These are phyloP conservation scores for Oryza longistaminata DNA, from an alignment of 176 grass and related monocot species.

Conservation along the genomic window DNA sequence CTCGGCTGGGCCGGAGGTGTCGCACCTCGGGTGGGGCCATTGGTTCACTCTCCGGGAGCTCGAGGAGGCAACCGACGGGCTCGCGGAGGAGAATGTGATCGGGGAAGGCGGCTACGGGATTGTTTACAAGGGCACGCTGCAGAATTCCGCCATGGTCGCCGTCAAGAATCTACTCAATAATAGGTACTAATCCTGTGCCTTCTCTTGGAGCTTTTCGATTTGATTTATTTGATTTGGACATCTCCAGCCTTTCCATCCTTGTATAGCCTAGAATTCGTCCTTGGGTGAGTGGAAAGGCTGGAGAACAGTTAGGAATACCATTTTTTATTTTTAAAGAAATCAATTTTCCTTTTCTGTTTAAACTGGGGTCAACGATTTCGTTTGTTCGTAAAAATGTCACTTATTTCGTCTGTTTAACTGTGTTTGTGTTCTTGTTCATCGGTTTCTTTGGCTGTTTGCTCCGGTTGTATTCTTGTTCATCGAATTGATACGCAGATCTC, in stretches of 20 bases:
- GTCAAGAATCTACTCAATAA: constrained; percentile 96
- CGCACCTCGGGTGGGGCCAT: constrained; percentile 91
- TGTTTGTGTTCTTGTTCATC: neutral
- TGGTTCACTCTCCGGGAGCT: constrained; percentile 94
- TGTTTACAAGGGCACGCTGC: constrained; percentile 75
- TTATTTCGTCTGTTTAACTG: neutral
- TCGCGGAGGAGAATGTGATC: constrained; percentile 91
- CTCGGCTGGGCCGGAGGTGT: constrained; percentile 61
- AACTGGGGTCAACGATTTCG: neutral
- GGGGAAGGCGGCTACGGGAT: constrained; percentile 95
- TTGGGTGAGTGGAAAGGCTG: neutral
- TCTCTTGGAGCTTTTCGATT: neutral
- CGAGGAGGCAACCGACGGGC: constrained; percentile 72
- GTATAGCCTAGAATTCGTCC: neutral
- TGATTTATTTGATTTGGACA: neutral
- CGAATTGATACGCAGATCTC: neutral
- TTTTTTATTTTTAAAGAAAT: too few species aligned
- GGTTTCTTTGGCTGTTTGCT: neutral
- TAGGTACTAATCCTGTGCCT: constrained; percentile 42
- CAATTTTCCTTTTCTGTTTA: neutral
- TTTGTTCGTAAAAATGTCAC: neutral
- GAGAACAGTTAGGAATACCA: neutral
- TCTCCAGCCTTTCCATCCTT: constrained; percentile 1
- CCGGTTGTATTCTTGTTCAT: neutral
- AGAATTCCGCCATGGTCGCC: constrained; percentile 65